Conservation (phyloP, 2,329 filamentous ascomycete genomes). For the Diaporthe citrichinensis region DNA sequence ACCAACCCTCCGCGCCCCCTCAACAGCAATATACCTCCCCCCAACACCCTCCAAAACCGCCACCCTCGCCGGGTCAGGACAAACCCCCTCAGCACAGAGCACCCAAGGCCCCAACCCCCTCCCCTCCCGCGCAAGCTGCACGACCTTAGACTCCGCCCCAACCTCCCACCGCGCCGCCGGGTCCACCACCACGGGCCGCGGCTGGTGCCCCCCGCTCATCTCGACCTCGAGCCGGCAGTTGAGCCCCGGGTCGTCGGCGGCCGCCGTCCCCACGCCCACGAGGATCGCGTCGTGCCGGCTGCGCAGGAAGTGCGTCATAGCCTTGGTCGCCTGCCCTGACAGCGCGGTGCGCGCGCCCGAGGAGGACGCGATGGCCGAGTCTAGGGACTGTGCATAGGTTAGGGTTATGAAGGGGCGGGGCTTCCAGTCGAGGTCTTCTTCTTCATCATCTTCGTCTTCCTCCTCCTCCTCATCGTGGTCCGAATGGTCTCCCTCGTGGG, state of each 20-base stretch:
- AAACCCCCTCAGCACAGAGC: constrained; percentile 65
- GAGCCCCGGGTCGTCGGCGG: constrained; percentile 86
- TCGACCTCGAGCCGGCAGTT: constrained; percentile 82
- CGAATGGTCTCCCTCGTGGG: no score
- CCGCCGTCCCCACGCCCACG: constrained; percentile 85
- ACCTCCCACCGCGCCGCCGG: constrained; percentile 82
- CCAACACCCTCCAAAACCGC: constrained; percentile 62
- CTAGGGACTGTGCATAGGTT: constrained; percentile 92
- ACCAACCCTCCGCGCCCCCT: constrained; percentile 49
- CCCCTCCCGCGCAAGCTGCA: constrained; percentile 74
- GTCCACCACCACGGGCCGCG: constrained; percentile 86
- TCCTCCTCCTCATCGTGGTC: background rate
- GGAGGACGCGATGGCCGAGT: constrained; percentile 81
- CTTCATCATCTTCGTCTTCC: background rate
- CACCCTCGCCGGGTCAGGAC: constrained; percentile 58
- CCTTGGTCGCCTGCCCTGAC: constrained; percentile 86
- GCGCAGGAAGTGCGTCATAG: constrained; percentile 94
- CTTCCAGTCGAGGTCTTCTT: constrained; percentile 24
- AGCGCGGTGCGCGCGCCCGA: constrained; percentile 86
- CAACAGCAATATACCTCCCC: constrained; percentile 65
- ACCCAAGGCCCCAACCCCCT: constrained; percentile 82
- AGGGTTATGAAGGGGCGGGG: constrained; percentile 76
- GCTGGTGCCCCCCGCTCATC: constrained; percentile 69
- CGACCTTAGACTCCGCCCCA: constrained; percentile 71
- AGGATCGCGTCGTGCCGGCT: constrained; percentile 87